Evolutionary conservation across 768 basidiomycete species (phyloP), one percentile per base, ranked within the genome.

Genomic region (Mycena floridula): DNA sequence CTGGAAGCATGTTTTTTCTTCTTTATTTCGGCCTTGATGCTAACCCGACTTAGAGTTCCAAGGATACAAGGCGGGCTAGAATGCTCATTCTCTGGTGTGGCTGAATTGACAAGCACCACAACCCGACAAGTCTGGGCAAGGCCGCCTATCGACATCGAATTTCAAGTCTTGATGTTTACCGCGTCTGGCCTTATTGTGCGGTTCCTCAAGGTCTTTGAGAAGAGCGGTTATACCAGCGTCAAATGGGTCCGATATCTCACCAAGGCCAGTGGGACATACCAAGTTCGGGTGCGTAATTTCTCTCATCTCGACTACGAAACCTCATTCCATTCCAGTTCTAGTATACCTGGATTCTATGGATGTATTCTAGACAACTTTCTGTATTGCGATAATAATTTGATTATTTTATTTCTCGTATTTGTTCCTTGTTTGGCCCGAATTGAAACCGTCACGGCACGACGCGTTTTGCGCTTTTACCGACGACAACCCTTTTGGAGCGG

Each of bases 121-220:
- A 77, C 81, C 47, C 83, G 92, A 25, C 93, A 97, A 74, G 84
- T 95, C 4, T 99, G 96, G 96, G 93, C 94, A 3, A 74, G 96
- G 44, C 96, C 96, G 15, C 96, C 96, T 6, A 98, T 99, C 57
- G 90, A 95, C 53, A 84, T 98, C 50, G 96, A 99, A 63, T 99
- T 99, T 67, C 92, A 94, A 68, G 96, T 99, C 46, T 74, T 99
- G 54, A 99, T 99, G 96, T 91, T 98, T 65, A 98, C 96, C 0
- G 77, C 96, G 9, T 97, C 95, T 9, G 96, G 96, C 2, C 63
- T 99, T 56, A 86, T 95, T 41, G 96, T 99, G 35, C 79, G 95
- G 43, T 99, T 97, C 76, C 67, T 99, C 58, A 98, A 97, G 63
- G 95, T 99, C 15, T 98, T 97, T 54, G 96, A 98, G 72, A 96